Conservation (phyloP, 495 filamentous ascomycete genomes). For the Penicilliopsis zonata region DNA sequence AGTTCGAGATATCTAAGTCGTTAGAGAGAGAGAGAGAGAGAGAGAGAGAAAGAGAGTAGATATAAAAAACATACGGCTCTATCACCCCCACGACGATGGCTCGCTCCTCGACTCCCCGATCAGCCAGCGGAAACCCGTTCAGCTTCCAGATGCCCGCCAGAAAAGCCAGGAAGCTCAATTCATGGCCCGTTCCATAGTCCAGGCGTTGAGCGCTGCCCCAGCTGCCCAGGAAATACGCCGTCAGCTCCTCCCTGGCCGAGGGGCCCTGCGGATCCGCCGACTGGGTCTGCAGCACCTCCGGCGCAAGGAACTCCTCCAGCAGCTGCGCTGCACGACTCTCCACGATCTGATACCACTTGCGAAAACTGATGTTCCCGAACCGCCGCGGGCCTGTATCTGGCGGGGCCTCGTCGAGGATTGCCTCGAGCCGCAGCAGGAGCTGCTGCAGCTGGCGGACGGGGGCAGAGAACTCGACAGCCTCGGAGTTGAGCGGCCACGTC, state of each 20-base stretch:
- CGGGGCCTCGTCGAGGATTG: slow-evolving; percentile 64
- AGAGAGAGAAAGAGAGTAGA: slow-evolving; percentile 1
- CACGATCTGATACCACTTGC: slow-evolving; percentile 65
- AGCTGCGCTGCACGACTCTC: slow-evolving; percentile 44
- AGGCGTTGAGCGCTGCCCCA: slow-evolving; percentile 84
- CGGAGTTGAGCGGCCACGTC: slow-evolving; percentile 42
- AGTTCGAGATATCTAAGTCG: slow-evolving; percentile 70
- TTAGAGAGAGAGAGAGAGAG: background rate
- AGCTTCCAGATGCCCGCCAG: slow-evolving; percentile 85
- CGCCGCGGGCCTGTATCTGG: slow-evolving; percentile 74
- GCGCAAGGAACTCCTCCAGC: slow-evolving; percentile 49
- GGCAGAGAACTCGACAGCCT: slow-evolving; percentile 38
- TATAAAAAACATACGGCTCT: slow-evolving; percentile 49
- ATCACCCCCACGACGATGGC: slow-evolving; percentile 70
- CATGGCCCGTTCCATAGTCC: slow-evolving; percentile 94
- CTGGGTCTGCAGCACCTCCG: slow-evolving; percentile 29
- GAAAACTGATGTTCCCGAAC: slow-evolving; percentile 86
- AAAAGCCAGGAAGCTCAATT: slow-evolving; percentile 89
- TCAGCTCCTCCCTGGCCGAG: slow-evolving; percentile 52
- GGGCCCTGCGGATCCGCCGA: slow-evolving; percentile 12
- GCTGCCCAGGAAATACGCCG: slow-evolving; percentile 68
- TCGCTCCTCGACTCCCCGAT: slow-evolving; percentile 50
- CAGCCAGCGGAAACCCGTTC: slow-evolving; percentile 49
- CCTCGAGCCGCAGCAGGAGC: slow-evolving; percentile 48
- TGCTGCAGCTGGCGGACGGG: slow-evolving; percentile 51